phyloP scores from a whole-genome alignment of 768 basidiomycete genomes.

The Podaxis mareebaensis region DNA sequence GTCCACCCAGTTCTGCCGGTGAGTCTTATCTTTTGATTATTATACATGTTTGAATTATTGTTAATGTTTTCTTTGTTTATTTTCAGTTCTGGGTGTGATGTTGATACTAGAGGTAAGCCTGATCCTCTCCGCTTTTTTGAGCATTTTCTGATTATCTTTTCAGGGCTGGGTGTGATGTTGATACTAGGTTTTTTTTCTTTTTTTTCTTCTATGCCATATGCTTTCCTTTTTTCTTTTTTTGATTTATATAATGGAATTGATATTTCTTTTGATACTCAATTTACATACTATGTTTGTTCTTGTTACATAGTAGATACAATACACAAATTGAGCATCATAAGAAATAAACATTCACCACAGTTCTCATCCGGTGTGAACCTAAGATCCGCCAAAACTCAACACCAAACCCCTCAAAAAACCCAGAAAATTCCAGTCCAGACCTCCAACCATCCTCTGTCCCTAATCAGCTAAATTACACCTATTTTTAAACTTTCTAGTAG shows the following conservation, averaged over 20 bases:
- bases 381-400: neutral
- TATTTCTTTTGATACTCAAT: no score
- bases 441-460: neutral
- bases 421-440: neutral
- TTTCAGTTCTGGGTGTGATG: conserved; percentile 12
- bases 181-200: neutral
- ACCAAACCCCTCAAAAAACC: neutral
- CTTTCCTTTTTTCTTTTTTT: neutral
- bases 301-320: neutral
- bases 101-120: neutral
- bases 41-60: neutral
- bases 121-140: neutral
- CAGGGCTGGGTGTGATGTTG: neutral
- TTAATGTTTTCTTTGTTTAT: neutral
- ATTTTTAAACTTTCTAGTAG: conserved; percentile 1
- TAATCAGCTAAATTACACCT: neutral
- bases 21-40: neutral
- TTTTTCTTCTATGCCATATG: neutral
- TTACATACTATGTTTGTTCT: no score
- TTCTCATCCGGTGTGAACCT: neutral
- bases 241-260: no score
- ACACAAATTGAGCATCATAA: neutral
- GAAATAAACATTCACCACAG: neutral
- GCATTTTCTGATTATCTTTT: neutral
- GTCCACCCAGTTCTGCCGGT: conserved; percentile 17